phyloP scores from a whole-genome alignment of 345 rosid species.

The Eutrema japonicum region DNA sequence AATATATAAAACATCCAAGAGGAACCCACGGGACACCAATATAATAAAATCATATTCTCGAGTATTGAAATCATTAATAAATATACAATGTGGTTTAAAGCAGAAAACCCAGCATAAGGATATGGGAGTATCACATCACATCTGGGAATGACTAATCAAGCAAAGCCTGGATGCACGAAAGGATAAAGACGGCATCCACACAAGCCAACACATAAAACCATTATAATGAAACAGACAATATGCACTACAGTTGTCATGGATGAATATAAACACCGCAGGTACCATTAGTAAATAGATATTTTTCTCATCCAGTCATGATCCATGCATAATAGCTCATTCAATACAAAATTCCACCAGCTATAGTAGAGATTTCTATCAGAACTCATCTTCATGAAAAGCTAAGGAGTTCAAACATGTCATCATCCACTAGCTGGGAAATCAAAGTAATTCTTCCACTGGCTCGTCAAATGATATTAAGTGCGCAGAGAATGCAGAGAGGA shows the following conservation, averaged over 20 bases:
- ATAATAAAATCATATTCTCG: conserved; percentile 3
- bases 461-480: conserved; percentile 20
- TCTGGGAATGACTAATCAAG: conserved; percentile 21
- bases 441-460: conserved; percentile 5
- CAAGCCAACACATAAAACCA: conserved; percentile 3
- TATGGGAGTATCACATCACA: not conserved
- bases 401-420: conserved; percentile 18
- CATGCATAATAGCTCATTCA: conserved; percentile 25
- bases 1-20: conserved; percentile 1
- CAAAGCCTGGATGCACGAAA: not conserved
- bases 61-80: not conserved
- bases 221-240: not conserved
- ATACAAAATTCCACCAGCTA: conserved; percentile 1
- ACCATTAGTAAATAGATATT: conserved; percentile 8
- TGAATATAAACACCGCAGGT: not conserved
- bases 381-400: conserved; percentile 10
- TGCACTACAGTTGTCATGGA: not conserved
- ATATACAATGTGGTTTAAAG: not conserved
- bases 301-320: conserved; percentile 20
- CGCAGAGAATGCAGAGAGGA: conserved; percentile 13
- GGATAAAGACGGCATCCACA: not conserved
- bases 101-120: conserved; percentile 17
- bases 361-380: conserved; percentile 1
- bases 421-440: conserved; percentile 1
- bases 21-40: conserved; percentile 1